These are phyloP conservation scores for Rhododendron simsii DNA, from an alignment of 148 eudicot genomes.

Conservation along the genomic window DNA sequence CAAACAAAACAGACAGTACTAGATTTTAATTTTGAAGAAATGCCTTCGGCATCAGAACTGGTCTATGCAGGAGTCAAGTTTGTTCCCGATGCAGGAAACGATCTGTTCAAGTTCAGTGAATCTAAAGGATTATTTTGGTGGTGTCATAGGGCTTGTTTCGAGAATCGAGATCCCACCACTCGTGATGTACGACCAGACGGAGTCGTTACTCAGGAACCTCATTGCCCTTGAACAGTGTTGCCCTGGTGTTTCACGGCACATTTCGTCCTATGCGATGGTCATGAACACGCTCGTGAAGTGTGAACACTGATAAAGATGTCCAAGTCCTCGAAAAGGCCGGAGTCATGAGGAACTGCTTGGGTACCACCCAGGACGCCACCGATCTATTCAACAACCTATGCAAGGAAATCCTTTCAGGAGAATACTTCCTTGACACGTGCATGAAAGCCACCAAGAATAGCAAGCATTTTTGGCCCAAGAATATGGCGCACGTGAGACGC, in stretches of 20 bases:
- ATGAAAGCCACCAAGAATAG: too few species aligned
- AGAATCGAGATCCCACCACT: not conserved
- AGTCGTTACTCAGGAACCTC: not conserved
- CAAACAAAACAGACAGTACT: too few species aligned
- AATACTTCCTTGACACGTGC: not conserved
- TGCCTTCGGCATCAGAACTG: not conserved
- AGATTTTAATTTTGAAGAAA: too few species aligned
- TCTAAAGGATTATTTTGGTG: not conserved
- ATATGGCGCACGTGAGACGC: too few species aligned
- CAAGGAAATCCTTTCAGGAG: too few species aligned
- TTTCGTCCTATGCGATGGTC: not conserved
- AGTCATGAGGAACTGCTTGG: too few species aligned
- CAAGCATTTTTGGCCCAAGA: too few species aligned
- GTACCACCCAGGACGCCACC: not conserved
- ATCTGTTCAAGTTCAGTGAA: not conserved
- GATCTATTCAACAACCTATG: not conserved
- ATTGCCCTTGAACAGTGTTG: not conserved
- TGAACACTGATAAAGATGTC: not conserved
- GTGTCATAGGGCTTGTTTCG: too few species aligned
- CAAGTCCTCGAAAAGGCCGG: not conserved
- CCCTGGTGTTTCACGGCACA: not conserved
- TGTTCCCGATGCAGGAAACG: not conserved
- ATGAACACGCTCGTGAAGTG: not conserved
- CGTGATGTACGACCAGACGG: accelerated
- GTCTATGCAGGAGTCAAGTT: not conserved